Evolutionary conservation across 495 filamentous ascomycete genomes (phyloP), one percentile per base, ranked within the genome.

Genomic region (Letharia lupina): DNA sequence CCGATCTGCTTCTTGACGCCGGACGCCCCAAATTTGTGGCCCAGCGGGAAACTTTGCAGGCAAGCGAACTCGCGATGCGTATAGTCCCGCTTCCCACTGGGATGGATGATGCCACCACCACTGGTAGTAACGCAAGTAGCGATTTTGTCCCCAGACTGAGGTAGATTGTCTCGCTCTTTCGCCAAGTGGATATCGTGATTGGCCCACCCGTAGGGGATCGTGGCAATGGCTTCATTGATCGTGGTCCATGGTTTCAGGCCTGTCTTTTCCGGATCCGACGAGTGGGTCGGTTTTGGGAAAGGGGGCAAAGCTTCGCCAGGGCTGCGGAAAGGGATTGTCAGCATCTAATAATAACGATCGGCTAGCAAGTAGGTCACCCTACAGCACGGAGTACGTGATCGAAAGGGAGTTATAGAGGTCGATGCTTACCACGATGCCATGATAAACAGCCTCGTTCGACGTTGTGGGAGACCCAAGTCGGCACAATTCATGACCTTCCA

Each of bases 11-110:
- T 87, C 65, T 82, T 84, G 3, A 86, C 76, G 3, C 72, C 69
- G 0, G 54, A 64, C 0, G 63, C 54, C 0, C 75, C 70, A 67
- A 96, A 96, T 4, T 76, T 72, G 75, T 91, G 88, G 3, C 77
- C 74, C 0, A 77, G 16, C 0, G 91, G 91, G 61, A 96, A 97
- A 0, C 85, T 86, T 65, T 94, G 89, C 4, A 97, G 71, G 15
- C 83, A 79, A 0, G 93, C 90, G 44, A 89, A 82, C 68, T 98
- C 94, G 0, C 88, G 82, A 0, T 83, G 68, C 0, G 89, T 95
- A 64, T 89, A 90, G 0, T 79, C 74, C 0, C 93, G 75, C n/a
- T 66, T 70, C 0, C 91, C 93, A 11, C 72, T 80, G 1, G 87
- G 91, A 68, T 97, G 91, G 40, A 89, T 88, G 18, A 82, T 82